Evolutionary conservation across 805 yeast genomes (phyloP), one percentile per base, ranked within the genome.

Genomic region (Suhomyces xylopsoci): DNA sequence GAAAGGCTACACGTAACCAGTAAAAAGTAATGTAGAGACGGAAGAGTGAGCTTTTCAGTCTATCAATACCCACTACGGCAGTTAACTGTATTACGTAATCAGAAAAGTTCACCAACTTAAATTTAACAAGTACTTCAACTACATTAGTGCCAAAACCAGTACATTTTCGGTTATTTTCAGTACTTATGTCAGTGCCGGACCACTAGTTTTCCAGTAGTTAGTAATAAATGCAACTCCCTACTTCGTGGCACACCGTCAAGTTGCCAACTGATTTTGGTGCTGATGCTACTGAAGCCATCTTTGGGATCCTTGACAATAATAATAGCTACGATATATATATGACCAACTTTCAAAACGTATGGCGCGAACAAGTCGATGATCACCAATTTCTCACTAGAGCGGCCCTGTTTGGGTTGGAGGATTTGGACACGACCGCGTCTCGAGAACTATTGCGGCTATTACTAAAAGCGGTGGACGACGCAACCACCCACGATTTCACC

Each of bases 321-420:
- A 22, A 8, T 22, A n/a, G 25, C 12, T 70, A 66, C 55, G 52
- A 60, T 3, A 47, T 70, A 10, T 66, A 62, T 45, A 45, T 67
- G 34, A 68, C 71, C 38, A 59, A 70, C 53, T 62, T 68, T 55
- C 53, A 28, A 14, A 50, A 52, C 30, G 70, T 68, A 34, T 71
- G 73, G 73, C 14, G 51, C 14, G 68, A 69, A 51, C 48, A 43
- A 36, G 57, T 62, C n/a, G 32, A 51, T 9, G 51, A 32, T 17
- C 55, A 48, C 2, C 53, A 59, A 20, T 43, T 69, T 8, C 38
- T 54, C 10, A 26, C 48, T 5, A 52, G 54, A 36, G 73, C 73
- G 0, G 34, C 30, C n/a, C 20, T 45, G n/a, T 48, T 54, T 28
- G 75, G 76, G 7, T 57, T 68, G 28, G 66, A 65, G 43, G 74